Conservation (phyloP, 805 yeast genomes). For the Cyberlindnera maritima region DNA sequence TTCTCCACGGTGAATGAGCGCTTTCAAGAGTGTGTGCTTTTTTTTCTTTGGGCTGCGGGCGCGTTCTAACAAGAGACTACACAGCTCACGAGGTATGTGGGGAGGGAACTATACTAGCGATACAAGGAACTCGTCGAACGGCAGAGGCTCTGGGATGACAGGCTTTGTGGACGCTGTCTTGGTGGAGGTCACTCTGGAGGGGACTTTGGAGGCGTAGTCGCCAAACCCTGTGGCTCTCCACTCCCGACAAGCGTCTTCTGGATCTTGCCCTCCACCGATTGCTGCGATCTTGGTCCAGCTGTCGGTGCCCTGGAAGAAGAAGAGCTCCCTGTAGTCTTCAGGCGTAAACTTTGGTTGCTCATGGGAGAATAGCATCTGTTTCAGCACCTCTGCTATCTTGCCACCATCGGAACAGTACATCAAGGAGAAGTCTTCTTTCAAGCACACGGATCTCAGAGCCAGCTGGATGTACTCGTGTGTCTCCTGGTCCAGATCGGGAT, state of each 20-base stretch:
- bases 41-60: not conserved
- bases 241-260: not conserved
- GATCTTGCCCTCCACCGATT: constrained; percentile 20
- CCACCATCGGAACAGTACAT: constrained; percentile 8
- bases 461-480: constrained; percentile 34
- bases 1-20: too few species aligned
- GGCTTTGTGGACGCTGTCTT: not conserved
- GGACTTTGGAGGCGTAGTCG: not conserved
- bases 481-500: constrained; percentile 19
- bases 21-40: not conserved
- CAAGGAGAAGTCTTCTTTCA: constrained; percentile 9
- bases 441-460: constrained; percentile 23
- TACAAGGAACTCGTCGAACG: not conserved
- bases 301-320: constrained; percentile 51
- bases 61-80: not conserved
- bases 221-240: not conserved
- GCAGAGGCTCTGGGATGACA: too few species aligned
- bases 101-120: not conserved
- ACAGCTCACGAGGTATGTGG: not conserved
- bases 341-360: not conserved
- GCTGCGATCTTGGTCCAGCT: constrained; percentile 47
- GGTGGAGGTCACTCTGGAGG: not conserved
- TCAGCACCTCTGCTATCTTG: not conserved
- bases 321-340: constrained; percentile 24
- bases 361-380: not conserved